phyloP scores from a whole-genome alignment of 768 basidiomycete genomes.

The Sporobolomyces pararoseus region DNA sequence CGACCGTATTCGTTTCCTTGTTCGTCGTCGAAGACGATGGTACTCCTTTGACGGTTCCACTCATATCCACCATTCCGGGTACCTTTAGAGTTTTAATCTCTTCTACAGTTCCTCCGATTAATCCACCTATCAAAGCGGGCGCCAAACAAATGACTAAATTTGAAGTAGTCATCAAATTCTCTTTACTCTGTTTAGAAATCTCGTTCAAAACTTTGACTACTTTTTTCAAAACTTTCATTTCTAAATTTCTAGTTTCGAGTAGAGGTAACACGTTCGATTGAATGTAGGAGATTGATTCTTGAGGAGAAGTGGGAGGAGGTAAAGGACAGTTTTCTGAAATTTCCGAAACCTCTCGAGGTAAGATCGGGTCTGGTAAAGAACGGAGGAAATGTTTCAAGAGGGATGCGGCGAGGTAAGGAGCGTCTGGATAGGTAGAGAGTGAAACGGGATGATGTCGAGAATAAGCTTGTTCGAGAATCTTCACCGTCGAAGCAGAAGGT shows the following conservation, averaged over 20 bases:
- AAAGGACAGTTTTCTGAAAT: not conserved
- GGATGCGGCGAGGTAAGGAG: conserved; percentile 34
- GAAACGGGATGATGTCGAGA: conserved; percentile 25
- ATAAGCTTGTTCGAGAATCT: conserved; percentile 20
- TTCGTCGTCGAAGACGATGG: not conserved
- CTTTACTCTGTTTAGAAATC: not conserved
- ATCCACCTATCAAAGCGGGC: conserved; percentile 22
- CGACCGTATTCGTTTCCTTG: conserved; percentile 22
- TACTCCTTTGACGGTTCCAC: not conserved
- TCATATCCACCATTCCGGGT: not conserved
- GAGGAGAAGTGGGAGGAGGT: not conserved
- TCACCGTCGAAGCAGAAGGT: conserved; percentile 14
- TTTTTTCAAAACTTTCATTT: not conserved
- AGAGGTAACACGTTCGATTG: conserved; percentile 1
- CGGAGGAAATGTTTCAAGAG: conserved; percentile 34
- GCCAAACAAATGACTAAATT: conserved; percentile 33
- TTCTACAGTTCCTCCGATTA: conserved; percentile 20
- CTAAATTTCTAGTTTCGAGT: not conserved
- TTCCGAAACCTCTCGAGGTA: not conserved
- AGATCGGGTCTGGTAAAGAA: conserved; percentile 7
- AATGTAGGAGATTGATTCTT: not conserved
- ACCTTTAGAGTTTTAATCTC: not conserved
- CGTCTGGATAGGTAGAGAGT: conserved; percentile 22
- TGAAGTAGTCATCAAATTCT: conserved; percentile 24
- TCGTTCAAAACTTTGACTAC: conserved; percentile 1